Evolutionary conservation across 345 rosid species (phyloP).

Genomic region (Bretschneidera sinensis): DNA sequence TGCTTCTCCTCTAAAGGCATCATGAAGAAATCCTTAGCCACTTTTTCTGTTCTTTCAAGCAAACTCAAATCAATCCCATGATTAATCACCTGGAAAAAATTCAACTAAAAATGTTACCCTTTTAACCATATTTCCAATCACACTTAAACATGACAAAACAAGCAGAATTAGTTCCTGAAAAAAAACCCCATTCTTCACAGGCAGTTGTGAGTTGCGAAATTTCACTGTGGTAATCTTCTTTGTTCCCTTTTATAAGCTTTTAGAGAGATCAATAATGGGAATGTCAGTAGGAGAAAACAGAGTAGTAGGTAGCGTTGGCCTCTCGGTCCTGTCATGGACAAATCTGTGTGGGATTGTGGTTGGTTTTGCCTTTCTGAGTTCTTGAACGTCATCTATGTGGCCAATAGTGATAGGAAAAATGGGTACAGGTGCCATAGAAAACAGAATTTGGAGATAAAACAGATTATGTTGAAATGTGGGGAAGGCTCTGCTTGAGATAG

Average conservation of each 20-base stretch:
- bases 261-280: constrained; percentile 69
- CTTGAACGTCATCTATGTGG: constrained; percentile 85
- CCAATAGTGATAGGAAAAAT: constrained; percentile 55
- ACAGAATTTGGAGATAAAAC: background rate
- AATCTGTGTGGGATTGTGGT: constrained; percentile 68
- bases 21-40: constrained; percentile 70
- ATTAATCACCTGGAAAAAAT: constrained; percentile 59
- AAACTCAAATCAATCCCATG: constrained; percentile 64
- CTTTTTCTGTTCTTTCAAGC: constrained; percentile 61
- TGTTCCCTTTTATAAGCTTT: constrained; percentile 39
- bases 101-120: background rate
- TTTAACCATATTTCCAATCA: background rate
- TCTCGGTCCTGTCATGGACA: constrained; percentile 52
- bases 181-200: constrained; percentile 91
- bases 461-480: too few species aligned
- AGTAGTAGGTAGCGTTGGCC: constrained; percentile 35
- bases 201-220: constrained; percentile 52
- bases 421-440: constrained; percentile 67
- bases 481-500: too few species aligned
- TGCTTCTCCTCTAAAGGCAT: constrained; percentile 78
- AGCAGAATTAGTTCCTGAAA: constrained; percentile 61
- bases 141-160: background rate
- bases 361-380: constrained; percentile 60
- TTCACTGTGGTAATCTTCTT: constrained; percentile 34
- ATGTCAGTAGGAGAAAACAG: constrained; percentile 28